Base-by-base conservation (phyloP, 164 flowering plant genomes). In the Cinnamomum chago region DNA sequence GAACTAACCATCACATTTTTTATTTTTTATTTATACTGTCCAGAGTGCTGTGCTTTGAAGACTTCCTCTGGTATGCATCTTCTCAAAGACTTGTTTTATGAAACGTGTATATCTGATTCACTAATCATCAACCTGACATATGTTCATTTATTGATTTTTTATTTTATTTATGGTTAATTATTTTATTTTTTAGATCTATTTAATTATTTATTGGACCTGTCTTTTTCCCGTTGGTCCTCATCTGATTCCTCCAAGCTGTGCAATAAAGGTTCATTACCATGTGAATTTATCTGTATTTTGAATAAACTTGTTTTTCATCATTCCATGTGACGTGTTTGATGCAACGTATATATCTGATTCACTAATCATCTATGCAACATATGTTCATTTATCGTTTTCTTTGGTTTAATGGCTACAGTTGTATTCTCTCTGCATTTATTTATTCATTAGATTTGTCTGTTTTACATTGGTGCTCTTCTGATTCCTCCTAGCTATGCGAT, bases 1-100 rank as follows among this genome's bases (percentile, higher is more conserved):
- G 24, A 35, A 50, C 77, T 75, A 68, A 40, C 70, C 35, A 4
- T 17, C 2, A 2, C 11, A 2, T 60, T 60, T 60, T 60, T 17
- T 25, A 25, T 25, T 58, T 60, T 2, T 62, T 79, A 0, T 24
- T 47, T 6, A 58, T 79, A 79, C 76, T 76, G 81, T 82, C 65
- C 92, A 96, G 99, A 33, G 93, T 89, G 82, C 92, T 86, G 75
- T 75, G 75, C 68, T 96, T 90, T 83, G 90, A 88, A 75, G 97
- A 93, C 82, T 96, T 96, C 78, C 95, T 96, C 25, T 94, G 99
- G 99, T 96, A 88, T 28, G 90, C 66, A 62, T 50, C 70, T 75
- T 74, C 33, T n/a, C 40, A 55, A 55, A 18, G 60, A 55, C 17
- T 55, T 55, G 17, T 12, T 55, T 20, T 2, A 55, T 15, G 17